These are phyloP conservation scores for Verticillium zaregamsianum DNA, from an alignment of 2,329 filamentous ascomycete genomes.

Conservation along the genomic window DNA sequence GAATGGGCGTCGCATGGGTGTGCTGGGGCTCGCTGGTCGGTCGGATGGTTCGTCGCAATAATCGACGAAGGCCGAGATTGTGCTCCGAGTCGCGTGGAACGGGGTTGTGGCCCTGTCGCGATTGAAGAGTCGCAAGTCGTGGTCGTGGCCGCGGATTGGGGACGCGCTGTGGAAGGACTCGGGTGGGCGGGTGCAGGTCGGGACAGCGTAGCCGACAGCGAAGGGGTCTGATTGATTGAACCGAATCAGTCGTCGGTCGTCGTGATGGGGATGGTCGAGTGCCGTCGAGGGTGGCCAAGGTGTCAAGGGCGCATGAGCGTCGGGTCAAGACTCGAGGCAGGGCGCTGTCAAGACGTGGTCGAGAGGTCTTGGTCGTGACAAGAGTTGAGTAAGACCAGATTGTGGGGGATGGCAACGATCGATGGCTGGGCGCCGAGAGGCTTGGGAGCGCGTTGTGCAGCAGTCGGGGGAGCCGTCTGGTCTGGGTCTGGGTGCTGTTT, in stretches of 20 bases:
- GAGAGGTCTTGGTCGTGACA: background rate
- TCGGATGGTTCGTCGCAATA: background rate
- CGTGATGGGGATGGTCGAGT: background rate
- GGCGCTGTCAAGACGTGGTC: background rate
- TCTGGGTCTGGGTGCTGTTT: conserved; percentile 7
- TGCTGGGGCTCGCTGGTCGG: background rate
- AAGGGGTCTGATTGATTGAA: background rate
- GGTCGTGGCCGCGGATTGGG: conserved; percentile 6
- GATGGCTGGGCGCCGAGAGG: conserved; percentile 17
- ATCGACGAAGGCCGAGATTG: background rate
- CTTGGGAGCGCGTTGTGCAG: background rate
- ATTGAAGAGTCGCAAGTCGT: conserved; percentile 4
- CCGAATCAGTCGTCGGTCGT: background rate
- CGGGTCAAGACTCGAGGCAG: background rate
- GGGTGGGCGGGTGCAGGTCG: conserved; percentile 7
- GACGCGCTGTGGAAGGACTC: conserved; percentile 1
- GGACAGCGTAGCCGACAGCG: background rate
- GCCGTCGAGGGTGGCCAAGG: background rate
- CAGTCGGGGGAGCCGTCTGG: conserved; percentile 5
- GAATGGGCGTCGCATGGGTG: conserved; percentile 15
- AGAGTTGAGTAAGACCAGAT: conserved; percentile 11
- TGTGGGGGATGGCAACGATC: conserved; percentile 15
- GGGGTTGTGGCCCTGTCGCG: background rate
- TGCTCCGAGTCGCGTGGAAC: background rate
- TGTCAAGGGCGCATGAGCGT: background rate